A percentile compares a stretch with the other conserved stretches of the same genome.
Conservation (phyloP, 305 asterid genomes). For the Plantago coronopus region DNA sequence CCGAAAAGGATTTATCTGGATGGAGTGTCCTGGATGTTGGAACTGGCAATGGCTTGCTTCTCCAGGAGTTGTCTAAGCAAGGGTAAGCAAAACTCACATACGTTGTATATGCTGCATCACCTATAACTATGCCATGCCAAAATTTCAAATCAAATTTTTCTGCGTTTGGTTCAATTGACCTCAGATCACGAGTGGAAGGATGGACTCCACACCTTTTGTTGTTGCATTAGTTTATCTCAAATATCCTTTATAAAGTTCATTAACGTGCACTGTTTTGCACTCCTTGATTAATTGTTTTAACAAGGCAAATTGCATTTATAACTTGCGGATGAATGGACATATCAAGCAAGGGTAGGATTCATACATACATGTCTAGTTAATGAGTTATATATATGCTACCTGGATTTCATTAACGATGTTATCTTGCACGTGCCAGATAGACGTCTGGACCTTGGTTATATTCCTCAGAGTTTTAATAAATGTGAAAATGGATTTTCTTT, state of each 20-base stretch:
- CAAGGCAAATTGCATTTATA: too few species aligned
- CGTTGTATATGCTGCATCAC: slow-evolving; percentile 19
- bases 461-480: neutral
- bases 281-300: too few species aligned
- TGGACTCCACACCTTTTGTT: neutral
- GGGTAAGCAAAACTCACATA: slow-evolving; percentile 64
- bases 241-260: too few species aligned
- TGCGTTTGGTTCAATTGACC: neutral
- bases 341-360: too few species aligned
- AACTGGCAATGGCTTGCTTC: slow-evolving; percentile 96
- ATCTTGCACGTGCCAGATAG: neutral
- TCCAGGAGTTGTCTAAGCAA: slow-evolving; percentile 85
- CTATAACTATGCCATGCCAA: neutral
- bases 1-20: slow-evolving; percentile 55
- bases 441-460: neutral
- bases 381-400: neutral
- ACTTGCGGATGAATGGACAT: too few species aligned
- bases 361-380: too few species aligned
- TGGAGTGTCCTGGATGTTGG: slow-evolving; percentile 96
- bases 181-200: too few species aligned
- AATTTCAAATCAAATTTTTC: neutral
- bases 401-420: neutral
- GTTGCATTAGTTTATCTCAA: neutral
- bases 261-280: neutral
- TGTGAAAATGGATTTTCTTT: neutral